Evolutionary conservation across 164 flowering plant genomes (phyloP).

Genomic region (Berberis thunbergii): DNA sequence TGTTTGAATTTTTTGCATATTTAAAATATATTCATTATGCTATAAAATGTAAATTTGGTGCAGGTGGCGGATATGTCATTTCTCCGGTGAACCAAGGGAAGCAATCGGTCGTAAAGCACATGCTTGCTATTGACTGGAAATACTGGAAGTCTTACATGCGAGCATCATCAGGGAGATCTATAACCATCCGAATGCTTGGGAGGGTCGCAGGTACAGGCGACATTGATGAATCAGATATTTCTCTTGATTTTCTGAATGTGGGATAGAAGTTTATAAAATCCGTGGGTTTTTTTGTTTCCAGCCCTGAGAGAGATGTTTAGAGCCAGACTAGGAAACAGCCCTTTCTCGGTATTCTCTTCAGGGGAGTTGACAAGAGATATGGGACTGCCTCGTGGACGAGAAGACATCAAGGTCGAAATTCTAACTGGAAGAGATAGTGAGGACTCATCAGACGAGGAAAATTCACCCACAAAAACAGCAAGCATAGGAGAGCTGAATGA

Average conservation of each 20-base stretch:
- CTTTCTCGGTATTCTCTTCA: constrained; percentile 31
- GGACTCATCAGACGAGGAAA: constrained; percentile 18
- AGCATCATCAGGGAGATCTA: constrained; percentile 44
- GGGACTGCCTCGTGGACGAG: constrained; percentile 23
- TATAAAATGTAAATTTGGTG: not conserved
- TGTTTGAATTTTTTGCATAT: no score
- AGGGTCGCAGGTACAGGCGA: constrained; percentile 62
- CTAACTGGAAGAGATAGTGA: constrained; percentile 11
- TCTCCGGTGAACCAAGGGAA: constrained; percentile 66
- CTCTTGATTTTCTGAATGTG: not conserved
- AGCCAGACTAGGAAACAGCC: constrained; percentile 40
- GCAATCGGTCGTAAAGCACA: constrained; percentile 77
- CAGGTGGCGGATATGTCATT: constrained; percentile 93
- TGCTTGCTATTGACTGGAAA: constrained; percentile 94
- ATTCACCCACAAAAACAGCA: constrained; percentile 16
- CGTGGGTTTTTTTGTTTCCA: constrained; percentile 21
- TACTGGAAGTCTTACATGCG: constrained; percentile 62
- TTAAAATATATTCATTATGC: no score
- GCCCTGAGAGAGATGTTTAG: constrained; percentile 71
- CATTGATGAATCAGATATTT: not conserved
- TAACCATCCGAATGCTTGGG: constrained; percentile 73
- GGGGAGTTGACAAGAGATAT: constrained; percentile 31
- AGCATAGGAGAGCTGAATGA: constrained; percentile 44
- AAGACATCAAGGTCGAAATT: constrained; percentile 24
- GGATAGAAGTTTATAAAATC: not conserved